A percentile compares a stretch with the other conserved stretches of the same genome.
These are phyloP conservation scores for Sarocladiaceae sp. DNA, from an alignment of 2,329 filamentous ascomycete species.

Conservation along the genomic window DNA sequence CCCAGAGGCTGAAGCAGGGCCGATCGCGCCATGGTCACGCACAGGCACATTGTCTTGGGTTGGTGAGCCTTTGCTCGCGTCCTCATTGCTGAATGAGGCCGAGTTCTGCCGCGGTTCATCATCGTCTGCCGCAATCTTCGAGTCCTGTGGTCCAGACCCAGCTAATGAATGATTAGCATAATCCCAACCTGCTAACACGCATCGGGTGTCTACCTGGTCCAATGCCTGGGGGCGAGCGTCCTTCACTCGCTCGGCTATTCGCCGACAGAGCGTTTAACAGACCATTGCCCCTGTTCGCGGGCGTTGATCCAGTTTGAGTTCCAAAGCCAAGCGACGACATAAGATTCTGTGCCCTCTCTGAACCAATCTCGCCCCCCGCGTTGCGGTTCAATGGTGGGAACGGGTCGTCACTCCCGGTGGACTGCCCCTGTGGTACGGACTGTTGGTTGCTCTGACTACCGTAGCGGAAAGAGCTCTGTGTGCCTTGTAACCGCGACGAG, in stretches of 20 bases:
- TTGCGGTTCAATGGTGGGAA: conserved; percentile 56
- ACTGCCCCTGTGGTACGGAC: conserved; percentile 37
- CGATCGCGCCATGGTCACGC: conserved; percentile 33
- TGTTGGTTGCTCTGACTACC: conserved; percentile 40
- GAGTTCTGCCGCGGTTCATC: conserved; percentile 42
- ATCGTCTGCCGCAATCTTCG: conserved; percentile 30
- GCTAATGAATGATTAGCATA: conserved; percentile 20
- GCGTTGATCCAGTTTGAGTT: conserved; percentile 26
- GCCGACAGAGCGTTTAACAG: conserved; percentile 59
- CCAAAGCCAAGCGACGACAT: conserved; percentile 50
- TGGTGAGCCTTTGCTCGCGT: conserved; percentile 21
- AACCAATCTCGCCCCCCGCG: conserved; percentile 50
- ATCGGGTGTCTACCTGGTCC: conserved; percentile 26
- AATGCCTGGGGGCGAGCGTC: conserved; percentile 40
- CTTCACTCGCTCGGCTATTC: conserved; percentile 44
- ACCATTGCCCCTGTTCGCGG: conserved; percentile 49
- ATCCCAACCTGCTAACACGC: not conserved
- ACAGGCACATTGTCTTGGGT: conserved; percentile 19
- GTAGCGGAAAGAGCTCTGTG: conserved; percentile 48
- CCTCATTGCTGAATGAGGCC: conserved; percentile 37
- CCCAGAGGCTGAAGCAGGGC: conserved; percentile 31
- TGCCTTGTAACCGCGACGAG: conserved; percentile 30
- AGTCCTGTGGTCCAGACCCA: conserved; percentile 36
- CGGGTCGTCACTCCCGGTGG: conserved; percentile 45
- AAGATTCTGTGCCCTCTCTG: conserved; percentile 45